Evolutionary conservation across 2,329 filamentous ascomycete species (phyloP).

Genomic region (Hirsutella rhossiliensis): DNA sequence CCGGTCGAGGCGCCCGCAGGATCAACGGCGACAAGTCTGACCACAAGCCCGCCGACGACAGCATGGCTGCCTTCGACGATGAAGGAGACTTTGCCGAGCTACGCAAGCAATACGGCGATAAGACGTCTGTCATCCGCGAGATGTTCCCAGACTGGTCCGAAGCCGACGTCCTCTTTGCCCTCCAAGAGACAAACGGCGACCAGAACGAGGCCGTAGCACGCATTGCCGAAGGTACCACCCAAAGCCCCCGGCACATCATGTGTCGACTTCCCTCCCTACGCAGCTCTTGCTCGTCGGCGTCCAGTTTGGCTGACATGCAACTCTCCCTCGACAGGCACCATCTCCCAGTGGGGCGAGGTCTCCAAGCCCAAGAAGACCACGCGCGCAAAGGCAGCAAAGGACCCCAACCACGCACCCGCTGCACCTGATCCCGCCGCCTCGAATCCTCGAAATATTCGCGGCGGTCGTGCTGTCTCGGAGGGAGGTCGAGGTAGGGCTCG

Average conservation of each 20-base stretch:
- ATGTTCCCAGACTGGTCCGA: slow-evolving; percentile 95
- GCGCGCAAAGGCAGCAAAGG: slow-evolving; percentile 61
- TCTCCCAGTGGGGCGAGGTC: slow-evolving; percentile 77
- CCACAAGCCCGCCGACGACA: slow-evolving; percentile 43
- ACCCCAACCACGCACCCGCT: slow-evolving; percentile 40
- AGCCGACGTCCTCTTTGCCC: slow-evolving; percentile 82
- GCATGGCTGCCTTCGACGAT: slow-evolving; percentile 54
- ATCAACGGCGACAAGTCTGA: slow-evolving; percentile 59
- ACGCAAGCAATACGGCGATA: slow-evolving; percentile 75
- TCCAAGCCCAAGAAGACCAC: slow-evolving; percentile 69
- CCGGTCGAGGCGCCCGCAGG: slow-evolving; percentile 59
- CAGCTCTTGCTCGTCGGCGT: not conserved
- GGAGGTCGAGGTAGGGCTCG: slow-evolving; percentile 50
- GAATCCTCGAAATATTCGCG: slow-evolving; percentile 37
- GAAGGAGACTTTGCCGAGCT: slow-evolving; percentile 85
- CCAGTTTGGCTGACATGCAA: slow-evolving; percentile 5
- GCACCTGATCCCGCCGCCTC: slow-evolving; percentile 31
- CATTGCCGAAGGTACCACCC: slow-evolving; percentile 59
- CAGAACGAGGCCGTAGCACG: slow-evolving; percentile 62
- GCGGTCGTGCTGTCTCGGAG: slow-evolving; percentile 50
- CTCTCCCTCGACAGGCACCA: slow-evolving; percentile 42
- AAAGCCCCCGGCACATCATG: not conserved
- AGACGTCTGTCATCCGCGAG: slow-evolving; percentile 75
- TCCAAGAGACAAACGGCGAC: slow-evolving; percentile 80
- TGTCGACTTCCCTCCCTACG: not conserved